Conservation (phyloP, 2,329 filamentous ascomycete species). For the Fusarium phyllophilum region DNA sequence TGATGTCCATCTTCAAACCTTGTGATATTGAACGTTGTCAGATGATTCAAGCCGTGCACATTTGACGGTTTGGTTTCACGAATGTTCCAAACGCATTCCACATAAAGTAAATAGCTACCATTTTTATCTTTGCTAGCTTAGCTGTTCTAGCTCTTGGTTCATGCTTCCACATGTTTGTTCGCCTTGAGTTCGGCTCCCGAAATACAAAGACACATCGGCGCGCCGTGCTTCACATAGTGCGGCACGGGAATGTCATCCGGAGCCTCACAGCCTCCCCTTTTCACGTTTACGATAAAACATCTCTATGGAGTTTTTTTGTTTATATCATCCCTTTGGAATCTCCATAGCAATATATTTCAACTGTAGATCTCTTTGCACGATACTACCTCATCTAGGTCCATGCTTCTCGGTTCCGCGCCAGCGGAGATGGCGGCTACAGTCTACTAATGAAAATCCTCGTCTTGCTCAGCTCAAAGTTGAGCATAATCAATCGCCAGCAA, state of each 20-base stretch:
- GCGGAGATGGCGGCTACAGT: slow-evolving; percentile 1
- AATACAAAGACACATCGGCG: slow-evolving; percentile 1
- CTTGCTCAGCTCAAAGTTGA: slow-evolving; percentile 1
- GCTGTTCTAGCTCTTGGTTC: background rate
- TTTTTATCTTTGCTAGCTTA: background rate
- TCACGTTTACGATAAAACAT: background rate
- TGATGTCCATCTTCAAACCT: background rate
- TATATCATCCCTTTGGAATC: background rate
- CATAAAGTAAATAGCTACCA: background rate
- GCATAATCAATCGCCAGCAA: background rate
- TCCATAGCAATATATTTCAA: slow-evolving; percentile 1
- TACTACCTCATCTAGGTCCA: slow-evolving; percentile 23
- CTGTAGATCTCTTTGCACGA: slow-evolving; percentile 23
- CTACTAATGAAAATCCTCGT: slow-evolving; percentile 11
- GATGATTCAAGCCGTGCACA: slow-evolving; percentile 25
- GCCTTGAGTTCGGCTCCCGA: background rate
- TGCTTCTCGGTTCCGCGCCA: slow-evolving; percentile 6
- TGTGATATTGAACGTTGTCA: slow-evolving; percentile 1
- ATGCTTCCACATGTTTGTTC: background rate
- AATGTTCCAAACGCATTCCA: slow-evolving; percentile 19
- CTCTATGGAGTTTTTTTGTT: background rate
- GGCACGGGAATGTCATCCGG: slow-evolving; percentile 19
- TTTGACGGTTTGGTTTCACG: slow-evolving; percentile 26
- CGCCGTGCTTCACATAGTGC: slow-evolving; percentile 22
- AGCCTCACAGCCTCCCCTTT: slow-evolving; percentile 15